Evolutionary conservation across 345 rosid genomes (phyloP).

Genomic region (Cardamine occulta): DNA sequence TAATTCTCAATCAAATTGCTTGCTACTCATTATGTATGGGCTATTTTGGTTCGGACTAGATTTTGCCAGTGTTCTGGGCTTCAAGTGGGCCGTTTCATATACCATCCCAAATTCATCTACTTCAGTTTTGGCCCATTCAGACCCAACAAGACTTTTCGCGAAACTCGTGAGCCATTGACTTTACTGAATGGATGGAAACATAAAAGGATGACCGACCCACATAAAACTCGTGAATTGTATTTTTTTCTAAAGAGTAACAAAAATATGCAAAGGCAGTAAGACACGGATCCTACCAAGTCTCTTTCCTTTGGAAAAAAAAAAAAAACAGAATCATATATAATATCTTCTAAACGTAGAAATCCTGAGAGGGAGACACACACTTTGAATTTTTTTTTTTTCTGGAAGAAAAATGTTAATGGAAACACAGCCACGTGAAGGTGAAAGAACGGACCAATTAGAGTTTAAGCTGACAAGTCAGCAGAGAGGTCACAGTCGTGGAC

Average conservation of each 20-base stretch:
- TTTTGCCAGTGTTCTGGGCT: neutral
- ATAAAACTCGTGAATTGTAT: constrained; percentile 21
- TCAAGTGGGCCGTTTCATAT: neutral
- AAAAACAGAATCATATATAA: constrained; percentile 18
- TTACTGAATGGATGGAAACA: neutral
- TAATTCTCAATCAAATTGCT: neutral
- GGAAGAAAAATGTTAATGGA: constrained; percentile 25
- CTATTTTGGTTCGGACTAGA: neutral
- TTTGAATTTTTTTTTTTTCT: neutral
- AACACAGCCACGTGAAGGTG: constrained; percentile 39
- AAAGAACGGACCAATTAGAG: constrained; percentile 34
- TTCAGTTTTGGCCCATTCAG: neutral
- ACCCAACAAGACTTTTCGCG: constrained; percentile 1
- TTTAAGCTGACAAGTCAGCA: constrained; percentile 38
- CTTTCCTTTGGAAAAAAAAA: neutral
- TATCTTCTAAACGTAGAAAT: neutral
- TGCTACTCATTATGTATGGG: neutral
- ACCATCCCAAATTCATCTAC: neutral
- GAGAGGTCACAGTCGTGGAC: constrained; percentile 42
- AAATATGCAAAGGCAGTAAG: constrained; percentile 1
- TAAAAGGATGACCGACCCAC: neutral
- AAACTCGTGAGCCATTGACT: constrained; percentile 10
- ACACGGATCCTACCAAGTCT: neutral
- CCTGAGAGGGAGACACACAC: neutral
- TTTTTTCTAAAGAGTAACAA: neutral